Evolutionary conservation across 225 moss, liverwort and hornwort species (phyloP).

Genomic region (Pseudisothecium myosuroides): DNA sequence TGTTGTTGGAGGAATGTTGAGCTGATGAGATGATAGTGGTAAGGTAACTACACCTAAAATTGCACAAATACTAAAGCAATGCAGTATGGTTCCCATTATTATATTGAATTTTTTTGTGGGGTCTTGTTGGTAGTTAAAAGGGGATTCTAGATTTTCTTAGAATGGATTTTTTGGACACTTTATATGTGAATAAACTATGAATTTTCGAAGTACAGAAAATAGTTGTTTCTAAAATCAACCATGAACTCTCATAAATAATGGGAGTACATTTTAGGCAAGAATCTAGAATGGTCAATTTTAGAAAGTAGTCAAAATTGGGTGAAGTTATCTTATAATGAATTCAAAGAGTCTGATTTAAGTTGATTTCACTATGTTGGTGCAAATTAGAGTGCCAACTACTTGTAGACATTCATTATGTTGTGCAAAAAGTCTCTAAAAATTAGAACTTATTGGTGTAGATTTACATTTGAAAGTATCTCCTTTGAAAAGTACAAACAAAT

Average conservation of each 20-base stretch:
- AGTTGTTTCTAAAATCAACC: too few species aligned
- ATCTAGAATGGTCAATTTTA: too few species aligned
- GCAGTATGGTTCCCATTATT: too few species aligned
- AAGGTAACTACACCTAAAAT: background rate
- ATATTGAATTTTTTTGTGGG: background rate
- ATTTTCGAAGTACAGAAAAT: background rate
- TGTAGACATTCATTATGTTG: background rate
- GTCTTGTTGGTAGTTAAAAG: background rate
- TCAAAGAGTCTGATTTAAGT: too few species aligned
- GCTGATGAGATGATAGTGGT: background rate
- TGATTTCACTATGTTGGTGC: background rate
- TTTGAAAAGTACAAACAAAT: background rate
- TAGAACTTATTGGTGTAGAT: background rate
- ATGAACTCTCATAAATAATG: too few species aligned
- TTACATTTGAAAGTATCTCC: background rate
- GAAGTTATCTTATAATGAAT: background rate
- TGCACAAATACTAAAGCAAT: background rate
- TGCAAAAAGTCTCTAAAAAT: background rate
- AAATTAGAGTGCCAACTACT: background rate
- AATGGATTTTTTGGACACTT: background rate
- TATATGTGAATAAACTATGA: background rate
- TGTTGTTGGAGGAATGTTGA: slow-evolving; percentile 7
- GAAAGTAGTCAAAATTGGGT: background rate
- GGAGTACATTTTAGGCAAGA: background rate
- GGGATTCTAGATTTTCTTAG: background rate